phyloP scores from a whole-genome alignment of 106 monocot genomes.

The Dendrobium chrysotoxum region DNA sequence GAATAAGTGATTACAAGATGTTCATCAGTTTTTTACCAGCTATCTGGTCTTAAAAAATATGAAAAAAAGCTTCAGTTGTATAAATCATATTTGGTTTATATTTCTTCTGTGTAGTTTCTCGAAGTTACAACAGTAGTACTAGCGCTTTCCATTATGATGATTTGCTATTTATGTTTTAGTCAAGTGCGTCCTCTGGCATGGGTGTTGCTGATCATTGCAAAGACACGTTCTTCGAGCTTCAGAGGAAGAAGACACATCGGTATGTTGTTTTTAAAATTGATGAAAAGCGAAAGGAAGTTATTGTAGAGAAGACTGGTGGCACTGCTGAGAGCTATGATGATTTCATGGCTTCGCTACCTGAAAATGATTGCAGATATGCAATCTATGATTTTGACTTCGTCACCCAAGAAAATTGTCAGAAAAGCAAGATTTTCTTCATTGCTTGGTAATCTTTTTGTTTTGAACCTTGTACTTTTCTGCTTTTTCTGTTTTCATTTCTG shows the following conservation, averaged over 20 bases:
- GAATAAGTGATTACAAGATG: no score
- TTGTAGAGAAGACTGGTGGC: constrained; percentile 25
- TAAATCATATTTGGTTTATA: no score
- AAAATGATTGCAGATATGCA: constrained; percentile 25
- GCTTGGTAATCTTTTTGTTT: constrained; percentile 11
- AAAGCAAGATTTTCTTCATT: constrained; percentile 32
- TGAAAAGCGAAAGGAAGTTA: constrained; percentile 20
- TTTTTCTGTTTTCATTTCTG: no score
- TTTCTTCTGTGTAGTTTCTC: no score
- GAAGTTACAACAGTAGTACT: no score
- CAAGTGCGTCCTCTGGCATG: constrained; percentile 22
- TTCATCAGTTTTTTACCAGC: no score
- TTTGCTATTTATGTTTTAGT: constrained; percentile 4
- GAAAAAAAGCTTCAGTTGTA: no score
- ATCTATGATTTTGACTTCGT: constrained; percentile 29
- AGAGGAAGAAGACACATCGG: constrained; percentile 19
- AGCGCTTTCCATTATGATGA: no score
- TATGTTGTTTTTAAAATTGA: constrained; percentile 29
- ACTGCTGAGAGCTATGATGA: constrained; percentile 26
- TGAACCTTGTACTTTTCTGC: neutral
- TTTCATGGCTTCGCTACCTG: constrained; percentile 14
- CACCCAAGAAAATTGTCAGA: constrained; percentile 26
- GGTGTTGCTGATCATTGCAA: constrained; percentile 19
- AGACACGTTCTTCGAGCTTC: constrained; percentile 17
- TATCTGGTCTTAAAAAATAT: no score